Evolutionary conservation across 768 basidiomycete species (phyloP), one percentile per base, ranked within the genome.

Genomic region (Tulasnella sp.): DNA sequence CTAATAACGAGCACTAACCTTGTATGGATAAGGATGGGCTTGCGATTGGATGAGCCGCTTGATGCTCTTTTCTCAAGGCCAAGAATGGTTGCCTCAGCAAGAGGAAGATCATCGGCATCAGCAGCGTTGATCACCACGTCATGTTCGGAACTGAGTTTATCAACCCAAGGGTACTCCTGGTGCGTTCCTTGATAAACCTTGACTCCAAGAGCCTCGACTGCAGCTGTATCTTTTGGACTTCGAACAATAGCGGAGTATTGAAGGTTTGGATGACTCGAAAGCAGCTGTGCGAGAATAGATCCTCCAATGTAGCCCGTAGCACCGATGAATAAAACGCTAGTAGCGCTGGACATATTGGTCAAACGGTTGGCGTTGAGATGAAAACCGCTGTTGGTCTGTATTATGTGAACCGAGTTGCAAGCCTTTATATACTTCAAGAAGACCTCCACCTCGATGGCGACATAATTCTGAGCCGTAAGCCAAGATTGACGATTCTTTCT

Each of bases 201-300:
- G n/a, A 58, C 48, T n/a, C 57, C 57, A 13, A 53, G 29, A n/a
- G 28, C 43, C 47, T 51, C 50, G 24, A 59, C 34, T 12, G 44
- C 58, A 10, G 43, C n/a, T 22, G 42, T 51, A 43, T 56, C 37
- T 29, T 53, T 49, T 13, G 43, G 19, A 35, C 27, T 55, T 7
- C 58, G 58, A 16, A 58, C 58, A 4, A 58, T 45, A 4, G 58
- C 58, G 15, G 45, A 37, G 35, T 46, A 58, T 20, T 41, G 27
- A 49, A 53, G 55, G 51, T 63, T 58, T 1, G 61, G 60, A 46
- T 63, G 56, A 16, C 50, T 37, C 46, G 64, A 63, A 34, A 66
- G 57, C 0, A 65, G 64, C 7, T 64, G 64, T 24, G 65, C 60
- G 16, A 68, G 62, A 34, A 70, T 64, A 6, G 69, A 63, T 37